phyloP scores from a whole-genome alignment of 2,329 filamentous ascomycete genomes.

The Cladosporium sp. region DNA sequence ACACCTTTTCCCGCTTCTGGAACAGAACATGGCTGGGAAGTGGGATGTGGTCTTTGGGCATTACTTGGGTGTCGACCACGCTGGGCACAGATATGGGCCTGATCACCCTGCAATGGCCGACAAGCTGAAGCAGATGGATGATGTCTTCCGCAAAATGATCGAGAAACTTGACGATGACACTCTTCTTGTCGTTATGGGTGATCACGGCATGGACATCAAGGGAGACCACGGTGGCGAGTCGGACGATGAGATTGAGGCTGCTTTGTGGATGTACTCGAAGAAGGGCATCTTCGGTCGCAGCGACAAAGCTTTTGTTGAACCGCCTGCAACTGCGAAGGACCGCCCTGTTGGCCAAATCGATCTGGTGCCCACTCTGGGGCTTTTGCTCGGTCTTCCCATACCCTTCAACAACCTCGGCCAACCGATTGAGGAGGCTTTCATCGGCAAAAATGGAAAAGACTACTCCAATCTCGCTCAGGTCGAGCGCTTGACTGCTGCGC shows the following conservation, averaged over 20 bases:
- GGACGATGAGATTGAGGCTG: conserved; percentile 90
- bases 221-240: conserved; percentile 98
- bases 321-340: conserved; percentile 69
- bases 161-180: conserved; percentile 76
- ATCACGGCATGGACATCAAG: conserved; percentile 97
- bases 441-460: conserved; percentile 62
- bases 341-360: conserved; percentile 82
- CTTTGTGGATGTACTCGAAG: conserved; percentile 98
- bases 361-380: conserved; percentile 83
- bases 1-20: conserved; percentile 80
- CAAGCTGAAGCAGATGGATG: conserved; percentile 90
- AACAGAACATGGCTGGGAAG: conserved; percentile 57
- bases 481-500: conserved; percentile 72
- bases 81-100: conserved; percentile 92
- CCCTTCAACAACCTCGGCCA: conserved; percentile 93
- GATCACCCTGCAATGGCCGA: conserved; percentile 87
- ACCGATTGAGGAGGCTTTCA: conserved; percentile 92
- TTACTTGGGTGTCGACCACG: conserved; percentile 93
- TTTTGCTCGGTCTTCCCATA: conserved; percentile 86
- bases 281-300: conserved; percentile 77
- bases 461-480: conserved; percentile 76
- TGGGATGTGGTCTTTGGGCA: conserved; percentile 98
- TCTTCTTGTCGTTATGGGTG: conserved; percentile 92
- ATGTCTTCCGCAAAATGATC: conserved; percentile 68
- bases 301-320: conserved; percentile 53